phyloP scores from a whole-genome alignment of 129 eudicot genomes.

The Centella asiatica region DNA sequence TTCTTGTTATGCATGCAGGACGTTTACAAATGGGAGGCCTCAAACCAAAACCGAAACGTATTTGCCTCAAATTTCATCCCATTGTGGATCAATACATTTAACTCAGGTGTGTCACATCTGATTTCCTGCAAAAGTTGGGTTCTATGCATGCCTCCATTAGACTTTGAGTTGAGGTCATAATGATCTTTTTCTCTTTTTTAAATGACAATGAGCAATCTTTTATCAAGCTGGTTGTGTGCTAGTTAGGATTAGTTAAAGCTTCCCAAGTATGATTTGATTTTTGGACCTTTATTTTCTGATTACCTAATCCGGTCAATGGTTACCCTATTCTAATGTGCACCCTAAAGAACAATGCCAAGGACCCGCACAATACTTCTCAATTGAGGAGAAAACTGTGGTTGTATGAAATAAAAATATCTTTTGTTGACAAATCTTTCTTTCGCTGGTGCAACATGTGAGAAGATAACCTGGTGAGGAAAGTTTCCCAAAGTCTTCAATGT shows the following conservation, averaged over 20 bases:
- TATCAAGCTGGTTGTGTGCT: background rate
- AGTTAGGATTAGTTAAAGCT: background rate
- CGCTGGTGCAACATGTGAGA: conserved; percentile 21
- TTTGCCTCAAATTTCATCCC: conserved; percentile 85
- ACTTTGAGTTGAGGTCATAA: background rate
- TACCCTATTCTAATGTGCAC: background rate
- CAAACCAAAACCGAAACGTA: conserved; percentile 45
- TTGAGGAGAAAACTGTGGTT: background rate
- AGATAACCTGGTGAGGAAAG: conserved; percentile 44
- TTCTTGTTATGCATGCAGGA: conserved; percentile 32
- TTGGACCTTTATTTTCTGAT: background rate
- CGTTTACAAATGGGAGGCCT: conserved; percentile 37
- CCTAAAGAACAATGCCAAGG: background rate
- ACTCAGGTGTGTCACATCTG: conserved; percentile 44
- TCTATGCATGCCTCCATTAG: background rate
- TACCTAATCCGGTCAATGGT: background rate
- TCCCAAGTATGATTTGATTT: background rate
- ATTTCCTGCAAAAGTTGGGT: background rate
- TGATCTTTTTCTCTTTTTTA: background rate
- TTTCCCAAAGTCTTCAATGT: conserved; percentile 46
- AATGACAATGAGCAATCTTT: background rate
- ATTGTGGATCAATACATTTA: conserved; percentile 53
- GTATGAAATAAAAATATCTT: background rate
- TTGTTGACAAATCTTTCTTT: background rate
- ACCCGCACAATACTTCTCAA: background rate